Evolutionary conservation across 2,329 filamentous ascomycete species (phyloP).

Genomic region (Aspergillus texensis): DNA sequence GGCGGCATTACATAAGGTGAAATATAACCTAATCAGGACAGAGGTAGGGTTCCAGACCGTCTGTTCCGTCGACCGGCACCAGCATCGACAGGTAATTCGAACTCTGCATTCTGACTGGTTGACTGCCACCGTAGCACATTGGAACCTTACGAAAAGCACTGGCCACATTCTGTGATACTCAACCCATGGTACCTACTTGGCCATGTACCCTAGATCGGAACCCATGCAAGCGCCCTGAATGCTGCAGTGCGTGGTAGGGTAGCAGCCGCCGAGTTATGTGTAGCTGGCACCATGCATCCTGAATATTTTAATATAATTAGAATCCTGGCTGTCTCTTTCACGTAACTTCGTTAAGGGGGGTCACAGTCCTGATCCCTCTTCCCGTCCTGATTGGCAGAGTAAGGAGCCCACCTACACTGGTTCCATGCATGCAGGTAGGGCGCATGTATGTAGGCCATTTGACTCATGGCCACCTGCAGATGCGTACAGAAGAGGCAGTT

Average conservation of each 20-base stretch:
- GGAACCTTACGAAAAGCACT: conserved; percentile 12
- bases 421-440: conserved; percentile 18
- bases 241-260: conserved; percentile 10
- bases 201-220: conserved; percentile 10
- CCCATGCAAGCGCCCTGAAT: conserved; percentile 9
- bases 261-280: conserved; percentile 4
- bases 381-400: conserved; percentile 4
- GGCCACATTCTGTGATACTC: conserved; percentile 16
- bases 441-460: conserved; percentile 21
- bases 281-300: conserved; percentile 4
- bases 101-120: conserved; percentile 6
- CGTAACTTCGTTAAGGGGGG: neutral
- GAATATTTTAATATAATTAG: neutral
- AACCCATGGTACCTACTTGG: neutral
- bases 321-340: conserved; percentile 1
- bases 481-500: conserved; percentile 2
- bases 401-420: conserved; percentile 12
- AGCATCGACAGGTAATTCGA: neutral
- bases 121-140: conserved; percentile 3
- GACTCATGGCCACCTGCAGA: conserved; percentile 22
- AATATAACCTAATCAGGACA: conserved; percentile 3
- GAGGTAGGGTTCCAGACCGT: conserved; percentile 9
- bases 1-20: neutral
- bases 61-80: neutral
- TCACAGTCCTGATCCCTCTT: conserved; percentile 1